Base-by-base conservation (phyloP, 2,329 filamentous ascomycete species). In the Orbilia blumenaviensis region DNA sequence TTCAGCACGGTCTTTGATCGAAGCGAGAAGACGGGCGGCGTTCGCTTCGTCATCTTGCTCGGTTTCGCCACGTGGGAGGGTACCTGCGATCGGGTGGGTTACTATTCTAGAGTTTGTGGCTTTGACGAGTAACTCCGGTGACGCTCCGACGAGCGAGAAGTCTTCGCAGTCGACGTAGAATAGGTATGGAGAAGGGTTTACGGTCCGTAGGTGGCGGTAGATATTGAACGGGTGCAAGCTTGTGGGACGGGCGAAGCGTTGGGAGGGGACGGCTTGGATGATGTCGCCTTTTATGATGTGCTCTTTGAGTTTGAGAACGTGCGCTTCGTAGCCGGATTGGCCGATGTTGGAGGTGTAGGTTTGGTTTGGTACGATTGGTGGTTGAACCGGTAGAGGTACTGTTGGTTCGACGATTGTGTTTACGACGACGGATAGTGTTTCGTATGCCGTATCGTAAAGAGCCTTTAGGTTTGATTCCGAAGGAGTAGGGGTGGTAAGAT, bases 171-270 rank as follows among this genome's bases (percentile, higher is more conserved):
- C 90, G 77, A 99, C 89, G 84, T 94, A 99, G 86, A 99, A 99
- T 36, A 99, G 89, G 84, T 99, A 99, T 0, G 95, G 95, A 7
- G 93, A 97, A 0, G 95, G 95, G 82, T 99, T 99, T 81, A 98
- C 92, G n/a, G 93, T 97, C 78, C 95, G 92, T 38, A 99, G 87
- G 82, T 97, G 93, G 66, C 94, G 90, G 86, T 98, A 99, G 81
- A 99, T 92, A 85, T 98, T 99, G 87, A 98, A 99, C 0, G 95
- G 94, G 83, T 99, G 95, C 46, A 99, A 86, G 67, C 89, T 89
- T 1, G 95, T 99, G 12, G 94, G 94, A 27, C 94, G 89, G 6
- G 94, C 90, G 81, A 98, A 92, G 62, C 95, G 89, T 84, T 99
- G 95, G 44, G 93, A 97, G 1, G 95, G 95, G 14, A 99, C 95